Base-by-base conservation (phyloP, 2,329 filamentous ascomycete species). In the Colletotrichum kahawae region DNA sequence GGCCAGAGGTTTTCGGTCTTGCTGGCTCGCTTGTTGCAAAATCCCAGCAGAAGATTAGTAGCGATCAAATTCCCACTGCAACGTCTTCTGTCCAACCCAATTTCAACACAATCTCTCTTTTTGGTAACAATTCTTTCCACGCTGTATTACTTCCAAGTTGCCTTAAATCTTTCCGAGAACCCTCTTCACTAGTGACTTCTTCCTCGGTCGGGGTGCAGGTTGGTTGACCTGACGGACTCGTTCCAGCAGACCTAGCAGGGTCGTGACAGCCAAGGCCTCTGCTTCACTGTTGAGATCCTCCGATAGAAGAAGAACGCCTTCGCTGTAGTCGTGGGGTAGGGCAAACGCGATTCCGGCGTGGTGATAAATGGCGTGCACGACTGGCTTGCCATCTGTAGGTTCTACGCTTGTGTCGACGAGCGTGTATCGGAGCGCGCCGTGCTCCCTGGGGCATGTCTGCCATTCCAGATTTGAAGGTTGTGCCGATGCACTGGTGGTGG, bases 331-430 rank as follows among this genome's bases (percentile, higher is more conserved):
- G 3, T 54, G 27, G 1, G 77, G 76, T 6, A 75, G 66, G 7
- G 16, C 18, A 34, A 75, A 57, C 3, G 66, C 63, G 33, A 77
- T 64, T 2, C 77, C 77, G 3, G 68, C 57, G 43, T 78, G 77
- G 48, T 78, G 76, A n/a, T 78, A 78, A 24, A 78, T 64, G 21
- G 74, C 77, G 13, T 71, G 62, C n/a, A 77, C 33, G 6, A 56
- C 36, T 0, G 71, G 67, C 24, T 69, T 48, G 4, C 12, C 62
- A 18, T 36, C 18, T 16, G 18, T 48, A 14, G 16, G 6, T 1
- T n/a, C 48, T 8, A 14, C 56, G 9, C 43, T 33, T 8, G 43
- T 56, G 38, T 76, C 73, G 13, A 76, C 69, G 18, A 77, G 73
- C 1, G 75, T 77, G 43, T 77, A 77, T 13, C 75, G 64, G 7